phyloP scores from a whole-genome alignment of 2,329 filamentous ascomycete genomes.

The Sphaerulina populicola region DNA sequence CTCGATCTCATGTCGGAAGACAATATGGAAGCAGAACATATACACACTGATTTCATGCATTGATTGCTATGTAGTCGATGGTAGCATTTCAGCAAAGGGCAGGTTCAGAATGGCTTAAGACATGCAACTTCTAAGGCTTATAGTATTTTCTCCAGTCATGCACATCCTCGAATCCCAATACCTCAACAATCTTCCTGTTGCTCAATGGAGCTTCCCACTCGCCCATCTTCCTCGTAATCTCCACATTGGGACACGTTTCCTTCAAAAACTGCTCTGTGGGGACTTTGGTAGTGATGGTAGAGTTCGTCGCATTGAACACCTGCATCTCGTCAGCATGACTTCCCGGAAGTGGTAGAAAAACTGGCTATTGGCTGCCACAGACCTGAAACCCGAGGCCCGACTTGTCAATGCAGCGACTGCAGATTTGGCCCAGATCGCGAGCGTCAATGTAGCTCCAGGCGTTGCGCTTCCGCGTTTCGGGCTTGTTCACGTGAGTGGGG shows the following conservation, averaged over 20 bases:
- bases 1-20: too few species aligned
- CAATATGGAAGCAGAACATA: too few species aligned
- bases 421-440: constrained; percentile 54
- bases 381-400: constrained; percentile 51
- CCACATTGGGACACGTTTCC: constrained; percentile 43
- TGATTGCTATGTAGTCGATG: too few species aligned
- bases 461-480: constrained; percentile 47
- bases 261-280: constrained; percentile 48
- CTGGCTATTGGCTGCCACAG: background rate
- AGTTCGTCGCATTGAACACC: constrained; percentile 57
- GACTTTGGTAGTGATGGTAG: constrained; percentile 49
- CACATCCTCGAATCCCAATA: constrained; percentile 52
- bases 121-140: constrained; percentile 25
- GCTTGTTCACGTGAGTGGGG: constrained; percentile 36
- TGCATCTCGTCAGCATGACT: background rate
- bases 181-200: constrained; percentile 52
- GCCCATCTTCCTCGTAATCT: constrained; percentile 49
- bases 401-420: constrained; percentile 46
- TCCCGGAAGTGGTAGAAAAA: background rate
- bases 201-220: constrained; percentile 53
- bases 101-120: too few species aligned
- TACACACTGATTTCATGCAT: too few species aligned
- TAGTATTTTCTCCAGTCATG: constrained; percentile 51
- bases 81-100: too few species aligned
- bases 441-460: constrained; percentile 58